Evolutionary conservation across 2,329 filamentous ascomycete species (phyloP).

Genomic region (Passalora sequoiae): DNA sequence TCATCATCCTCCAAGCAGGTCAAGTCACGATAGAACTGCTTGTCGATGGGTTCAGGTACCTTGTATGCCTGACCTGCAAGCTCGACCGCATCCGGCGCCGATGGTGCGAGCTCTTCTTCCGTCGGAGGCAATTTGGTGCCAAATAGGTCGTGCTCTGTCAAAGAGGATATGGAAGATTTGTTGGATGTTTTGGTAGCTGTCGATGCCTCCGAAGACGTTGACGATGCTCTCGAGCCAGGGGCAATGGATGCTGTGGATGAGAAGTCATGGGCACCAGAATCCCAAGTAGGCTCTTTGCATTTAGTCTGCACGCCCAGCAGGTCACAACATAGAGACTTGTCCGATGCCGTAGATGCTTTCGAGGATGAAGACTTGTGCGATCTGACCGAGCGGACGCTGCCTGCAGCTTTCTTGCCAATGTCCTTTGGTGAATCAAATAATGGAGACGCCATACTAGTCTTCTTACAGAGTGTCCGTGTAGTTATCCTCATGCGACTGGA

Average conservation of each 20-base stretch:
- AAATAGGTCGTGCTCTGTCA: conserved; percentile 6
- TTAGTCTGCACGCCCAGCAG: neutral
- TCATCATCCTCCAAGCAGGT: conserved; percentile 11
- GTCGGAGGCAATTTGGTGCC: conserved; percentile 2
- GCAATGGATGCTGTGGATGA: conserved; percentile 5
- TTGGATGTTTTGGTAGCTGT: neutral
- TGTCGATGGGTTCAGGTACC: conserved; percentile 3
- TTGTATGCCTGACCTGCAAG: conserved; percentile 1
- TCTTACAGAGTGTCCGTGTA: neutral
- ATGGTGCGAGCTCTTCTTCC: conserved; percentile 1
- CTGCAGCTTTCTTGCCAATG: conserved; percentile 1
- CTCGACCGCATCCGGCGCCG: conserved; percentile 1
- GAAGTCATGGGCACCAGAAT: neutral
- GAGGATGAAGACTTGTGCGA: neutral
- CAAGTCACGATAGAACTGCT: conserved; percentile 12
- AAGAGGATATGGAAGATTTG: neutral
- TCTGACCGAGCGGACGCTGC: conserved; percentile 1
- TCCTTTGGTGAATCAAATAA: neutral
- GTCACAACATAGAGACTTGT: neutral
- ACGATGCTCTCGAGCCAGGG: neutral
- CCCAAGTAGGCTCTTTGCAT: neutral
- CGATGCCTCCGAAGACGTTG: conserved; percentile 1
- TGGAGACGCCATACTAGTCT: no score
- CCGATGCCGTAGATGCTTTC: neutral
- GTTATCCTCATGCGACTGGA: neutral